Base-by-base conservation (phyloP, 2,329 filamentous ascomycete genomes). In the Cercospora canescens region DNA sequence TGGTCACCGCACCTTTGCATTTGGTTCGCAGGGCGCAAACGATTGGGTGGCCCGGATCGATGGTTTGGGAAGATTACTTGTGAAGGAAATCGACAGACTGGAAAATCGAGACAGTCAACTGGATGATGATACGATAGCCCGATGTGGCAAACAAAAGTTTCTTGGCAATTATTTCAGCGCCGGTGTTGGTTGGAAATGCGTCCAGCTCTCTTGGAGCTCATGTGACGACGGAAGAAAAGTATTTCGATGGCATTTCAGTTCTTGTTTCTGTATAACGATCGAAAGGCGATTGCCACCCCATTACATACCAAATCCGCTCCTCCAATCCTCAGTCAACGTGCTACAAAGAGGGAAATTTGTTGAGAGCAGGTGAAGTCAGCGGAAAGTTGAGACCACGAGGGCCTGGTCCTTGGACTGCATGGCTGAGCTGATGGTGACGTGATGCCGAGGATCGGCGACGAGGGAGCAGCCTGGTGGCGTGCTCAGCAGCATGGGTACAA, bases 351-450 rank as follows among this genome's bases (percentile, higher is more conserved):
- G 4, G 32, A 50, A 28, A 50, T 5, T 28, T 16, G 45, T 50
- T 28, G 45, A 50, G 45, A 50, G 45, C 45, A 50, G 18, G 45
- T 50, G 45, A 50, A 28, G 45, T 50, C 24, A 50, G 45, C 45
- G 16, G 45, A 50, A 50, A 50, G 45, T 50, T 50, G 7, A 45
- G 18, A 9, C 12, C 32, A 35, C 32, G 32, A 35, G 8, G 6
- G 6, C 45, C 45, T 4, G 45, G 45, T 50, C 45, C 45, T 50
- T 32, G 30, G 9, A 32, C 30, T 32, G 30, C 30, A 32, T 32
- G 12, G 45, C 45, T 50, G 21, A 50, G 45, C 45, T 50, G 45
- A 28, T 2, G 21, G 45, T 7, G 6, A 21, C 16, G n/a, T 45
- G 26, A 50, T 12, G 45, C 45, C 45, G 45, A 50, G 45, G 12